Base-by-base conservation (phyloP, 2,329 filamentous ascomycete genomes). In the Fusarium foetens region DNA sequence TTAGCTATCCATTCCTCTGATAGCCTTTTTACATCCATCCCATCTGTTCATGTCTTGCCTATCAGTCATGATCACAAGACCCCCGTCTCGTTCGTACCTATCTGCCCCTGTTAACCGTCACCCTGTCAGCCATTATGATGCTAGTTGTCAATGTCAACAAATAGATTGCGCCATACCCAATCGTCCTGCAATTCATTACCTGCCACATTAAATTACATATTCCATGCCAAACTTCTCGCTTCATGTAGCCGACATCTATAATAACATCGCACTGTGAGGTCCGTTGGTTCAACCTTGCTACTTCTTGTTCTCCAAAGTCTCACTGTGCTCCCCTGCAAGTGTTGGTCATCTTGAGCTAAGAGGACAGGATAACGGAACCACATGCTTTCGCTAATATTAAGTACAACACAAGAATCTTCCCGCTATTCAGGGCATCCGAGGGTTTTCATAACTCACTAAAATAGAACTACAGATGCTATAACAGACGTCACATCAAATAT, bases 91-190 rank as follows among this genome's bases (percentile, higher is more conserved):
- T 49, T 71, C 53, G 52, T 53, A 74, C 59, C 72, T 58, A 74
- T 60, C 71, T 46, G 62, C 59, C 62, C 73, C 64, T 76, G 72
- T 68, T 58, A 70, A 65, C 45, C 49, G 48, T 66, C 66, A 42
- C 64, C 58, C 63, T 71, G 69, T 66, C 69, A 75, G 68, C 57
- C 58, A 51, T 69, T 66, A 51, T 49, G 45, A 63, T 58, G 59
- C 53, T 68, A 66, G 57, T 49, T 51, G 38, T 51, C 38, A 65
- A 57, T 64, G 64, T 72, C 58, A 72, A 68, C 68, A 72, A 60
- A 69, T 45, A 36, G 51, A 69, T 55, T 45, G 45, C 36, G 39
- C 55, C 66, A 38, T 54, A 39, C 52, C 52, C 29, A 63, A 63
- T 57, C 54, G 21, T 29, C 29, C n/a, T 51, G 17, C 16, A 51